These are phyloP conservation scores for Protoeuglena noctilucae DNA, from an alignment of 139 green algal genomes.

Conservation along the genomic window DNA sequence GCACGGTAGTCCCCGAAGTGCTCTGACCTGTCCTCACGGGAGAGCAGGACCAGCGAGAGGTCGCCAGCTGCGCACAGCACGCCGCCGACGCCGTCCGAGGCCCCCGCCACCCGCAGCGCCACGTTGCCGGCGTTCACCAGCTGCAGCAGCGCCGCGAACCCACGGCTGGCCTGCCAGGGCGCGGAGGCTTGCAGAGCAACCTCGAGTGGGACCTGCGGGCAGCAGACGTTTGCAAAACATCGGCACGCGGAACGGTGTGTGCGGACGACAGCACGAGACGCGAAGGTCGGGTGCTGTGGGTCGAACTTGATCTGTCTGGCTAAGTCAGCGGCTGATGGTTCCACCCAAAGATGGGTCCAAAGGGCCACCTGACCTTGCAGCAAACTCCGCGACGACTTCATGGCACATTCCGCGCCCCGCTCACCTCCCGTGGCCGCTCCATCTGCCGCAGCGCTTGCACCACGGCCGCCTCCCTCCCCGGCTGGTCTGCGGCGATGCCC, in stretches of 20 bases:
- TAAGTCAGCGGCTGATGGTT: too few relatives aligned
- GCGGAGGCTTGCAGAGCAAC: not conserved
- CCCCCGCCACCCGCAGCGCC: too few relatives aligned
- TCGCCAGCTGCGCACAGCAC: too few relatives aligned
- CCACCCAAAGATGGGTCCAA: too few relatives aligned
- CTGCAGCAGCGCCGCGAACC: not conserved
- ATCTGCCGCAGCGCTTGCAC: not conserved
- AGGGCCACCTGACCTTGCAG: too few relatives aligned
- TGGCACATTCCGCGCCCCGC: not conserved
- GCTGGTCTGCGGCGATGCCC: not conserved
- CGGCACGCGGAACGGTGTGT: not conserved
- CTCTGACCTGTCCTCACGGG: too few relatives aligned
- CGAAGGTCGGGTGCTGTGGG: not conserved
- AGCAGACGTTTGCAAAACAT: not conserved
- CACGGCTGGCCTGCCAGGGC: too few relatives aligned
- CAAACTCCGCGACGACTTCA: too few relatives aligned
- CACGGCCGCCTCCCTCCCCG: not conserved
- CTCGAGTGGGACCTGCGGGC: not conserved
- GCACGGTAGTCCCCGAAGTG: too few relatives aligned
- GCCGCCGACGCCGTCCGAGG: too few relatives aligned
- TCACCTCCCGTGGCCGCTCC: not conserved
- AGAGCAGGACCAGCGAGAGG: too few relatives aligned
- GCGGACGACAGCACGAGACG: not conserved
- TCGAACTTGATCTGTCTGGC: too few relatives aligned
- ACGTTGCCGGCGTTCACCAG: not conserved